Percentiles rank a stretch among this genome's conserved stretches.
phyloP scores from a whole-genome alignment of 108 stramenopile genomes.

The Cyclotella distinguenda region DNA sequence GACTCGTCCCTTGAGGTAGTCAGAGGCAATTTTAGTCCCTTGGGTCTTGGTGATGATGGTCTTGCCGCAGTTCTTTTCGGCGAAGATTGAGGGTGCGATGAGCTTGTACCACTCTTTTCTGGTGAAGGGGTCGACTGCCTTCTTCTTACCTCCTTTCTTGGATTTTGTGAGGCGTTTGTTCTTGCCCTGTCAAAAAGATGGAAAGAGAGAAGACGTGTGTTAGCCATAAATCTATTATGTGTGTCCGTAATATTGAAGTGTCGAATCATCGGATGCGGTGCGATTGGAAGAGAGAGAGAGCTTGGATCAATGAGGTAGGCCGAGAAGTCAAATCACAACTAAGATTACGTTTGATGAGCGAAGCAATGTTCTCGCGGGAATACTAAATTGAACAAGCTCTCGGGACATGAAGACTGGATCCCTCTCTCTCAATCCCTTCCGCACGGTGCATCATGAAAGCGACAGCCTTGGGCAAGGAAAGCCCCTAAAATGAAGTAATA shows the following conservation, averaged over 20 bases:
- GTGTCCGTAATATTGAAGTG: too few species aligned
- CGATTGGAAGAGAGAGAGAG: too few species aligned
- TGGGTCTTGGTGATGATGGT: conserved; percentile 98
- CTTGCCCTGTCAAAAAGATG: conserved; percentile 83
- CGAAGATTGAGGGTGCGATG: conserved; percentile 96
- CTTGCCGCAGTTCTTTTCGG: conserved; percentile 93
- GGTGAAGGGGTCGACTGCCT: conserved; percentile 96
- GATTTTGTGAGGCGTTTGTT: conserved; percentile 97
- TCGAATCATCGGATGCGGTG: too few species aligned
- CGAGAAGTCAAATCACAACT: too few species aligned
- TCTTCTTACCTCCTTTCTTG: conserved; percentile 92
- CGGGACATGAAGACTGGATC: too few species aligned
- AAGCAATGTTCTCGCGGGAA: too few species aligned
- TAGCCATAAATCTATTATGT: background rate
- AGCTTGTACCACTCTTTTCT: conserved; percentile 99
- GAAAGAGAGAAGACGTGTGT: background rate
- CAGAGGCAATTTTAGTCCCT: conserved; percentile 98
- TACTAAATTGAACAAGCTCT: too few species aligned
- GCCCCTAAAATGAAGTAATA: conserved; percentile 18
- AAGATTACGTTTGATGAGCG: too few species aligned
- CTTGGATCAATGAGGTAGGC: too few species aligned
- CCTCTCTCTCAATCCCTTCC: conserved; percentile 22
- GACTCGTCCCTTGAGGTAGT: conserved; percentile 97
- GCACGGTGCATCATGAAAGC: conserved; percentile 1
- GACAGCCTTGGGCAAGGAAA: background rate